phyloP scores from a whole-genome alignment of 2,329 filamentous ascomycete species.

The Didymella exigua region DNA sequence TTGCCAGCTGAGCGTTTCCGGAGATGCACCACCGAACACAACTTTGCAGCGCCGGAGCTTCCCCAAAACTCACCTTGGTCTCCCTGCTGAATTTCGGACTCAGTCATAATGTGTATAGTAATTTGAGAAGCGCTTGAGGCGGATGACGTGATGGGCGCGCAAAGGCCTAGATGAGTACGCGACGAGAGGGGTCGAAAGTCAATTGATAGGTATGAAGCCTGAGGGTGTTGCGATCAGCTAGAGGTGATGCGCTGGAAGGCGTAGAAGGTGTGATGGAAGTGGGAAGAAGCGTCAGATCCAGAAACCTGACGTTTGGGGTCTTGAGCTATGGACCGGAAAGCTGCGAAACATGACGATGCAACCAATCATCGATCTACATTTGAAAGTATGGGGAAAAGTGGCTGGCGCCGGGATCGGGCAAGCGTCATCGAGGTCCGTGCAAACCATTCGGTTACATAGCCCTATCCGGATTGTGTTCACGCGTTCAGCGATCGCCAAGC shows the following conservation, averaged over 20 bases:
- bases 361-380: slow-evolving; percentile 32
- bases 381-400: slow-evolving; percentile 34
- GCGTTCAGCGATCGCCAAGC: slow-evolving; percentile 4
- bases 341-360: slow-evolving; percentile 37
- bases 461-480: slow-evolving; percentile 1
- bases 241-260: slow-evolving; percentile 31
- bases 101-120: slow-evolving; percentile 39
- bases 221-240: slow-evolving; percentile 21
- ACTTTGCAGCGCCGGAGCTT: not conserved
- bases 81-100: slow-evolving; percentile 44
- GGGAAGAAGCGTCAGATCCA: slow-evolving; percentile 26
- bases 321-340: slow-evolving; percentile 40
- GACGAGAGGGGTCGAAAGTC: slow-evolving; percentile 21
- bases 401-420: slow-evolving; percentile 34
- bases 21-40: not conserved
- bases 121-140: slow-evolving; percentile 20
- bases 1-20: not conserved
- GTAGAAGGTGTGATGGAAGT: slow-evolving; percentile 28
- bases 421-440: slow-evolving; percentile 41
- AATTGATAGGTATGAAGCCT: slow-evolving; percentile 35
- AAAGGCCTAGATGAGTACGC: slow-evolving; percentile 29
- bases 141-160: slow-evolving; percentile 41
- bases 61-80: slow-evolving; percentile 41
- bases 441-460: slow-evolving; percentile 21
- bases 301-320: slow-evolving; percentile 24